Percentiles rank a stretch among this genome's conserved stretches.
Evolutionary conservation across 1,284 basidiomycete species (phyloP).

Genomic region (Malassezia equina): DNA sequence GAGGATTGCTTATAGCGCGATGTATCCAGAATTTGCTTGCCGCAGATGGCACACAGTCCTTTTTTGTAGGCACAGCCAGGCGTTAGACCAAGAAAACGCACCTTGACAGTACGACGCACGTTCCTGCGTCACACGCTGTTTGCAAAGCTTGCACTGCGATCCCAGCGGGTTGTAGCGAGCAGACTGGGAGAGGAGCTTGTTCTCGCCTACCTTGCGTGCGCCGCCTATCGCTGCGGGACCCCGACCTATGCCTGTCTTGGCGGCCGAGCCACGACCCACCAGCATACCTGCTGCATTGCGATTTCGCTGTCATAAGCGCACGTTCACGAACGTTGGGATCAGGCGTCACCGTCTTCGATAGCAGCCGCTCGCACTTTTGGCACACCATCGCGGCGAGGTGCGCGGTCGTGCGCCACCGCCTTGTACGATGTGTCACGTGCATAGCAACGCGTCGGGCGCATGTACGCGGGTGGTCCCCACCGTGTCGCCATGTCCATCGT

Average conservation of each 20-base stretch:
- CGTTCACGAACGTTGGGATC: slow-evolving; percentile 21
- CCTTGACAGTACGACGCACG: slow-evolving; percentile 26
- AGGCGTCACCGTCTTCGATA: slow-evolving; percentile 16
- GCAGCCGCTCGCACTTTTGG: slow-evolving; percentile 21
- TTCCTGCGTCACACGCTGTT: slow-evolving; percentile 22
- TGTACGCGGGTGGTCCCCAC: not conserved
- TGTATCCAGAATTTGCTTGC: slow-evolving; percentile 27
- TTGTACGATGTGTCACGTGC: not conserved
- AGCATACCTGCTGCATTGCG: slow-evolving; percentile 17
- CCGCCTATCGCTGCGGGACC: not conserved
- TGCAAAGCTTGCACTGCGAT: slow-evolving; percentile 28
- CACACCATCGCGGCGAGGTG: slow-evolving; percentile 18
- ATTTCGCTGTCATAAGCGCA: slow-evolving; percentile 14
- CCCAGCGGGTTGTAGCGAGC: slow-evolving; percentile 22
- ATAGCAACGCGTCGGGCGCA: not conserved
- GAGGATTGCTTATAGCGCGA: slow-evolving; percentile 22
- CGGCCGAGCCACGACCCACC: slow-evolving; percentile 8
- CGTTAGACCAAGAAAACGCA: slow-evolving; percentile 9
- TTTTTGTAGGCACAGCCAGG: slow-evolving; percentile 28
- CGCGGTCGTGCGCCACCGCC: not conserved
- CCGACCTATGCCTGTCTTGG: not conserved
- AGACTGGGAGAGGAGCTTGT: slow-evolving; percentile 22
- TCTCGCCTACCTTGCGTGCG: slow-evolving; percentile 19
- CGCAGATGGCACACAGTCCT: slow-evolving; percentile 31
- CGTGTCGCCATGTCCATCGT: slow-evolving; percentile 40